phyloP scores from a whole-genome alignment of 2,329 filamentous ascomycete species.

The Penicillium sp. region DNA sequence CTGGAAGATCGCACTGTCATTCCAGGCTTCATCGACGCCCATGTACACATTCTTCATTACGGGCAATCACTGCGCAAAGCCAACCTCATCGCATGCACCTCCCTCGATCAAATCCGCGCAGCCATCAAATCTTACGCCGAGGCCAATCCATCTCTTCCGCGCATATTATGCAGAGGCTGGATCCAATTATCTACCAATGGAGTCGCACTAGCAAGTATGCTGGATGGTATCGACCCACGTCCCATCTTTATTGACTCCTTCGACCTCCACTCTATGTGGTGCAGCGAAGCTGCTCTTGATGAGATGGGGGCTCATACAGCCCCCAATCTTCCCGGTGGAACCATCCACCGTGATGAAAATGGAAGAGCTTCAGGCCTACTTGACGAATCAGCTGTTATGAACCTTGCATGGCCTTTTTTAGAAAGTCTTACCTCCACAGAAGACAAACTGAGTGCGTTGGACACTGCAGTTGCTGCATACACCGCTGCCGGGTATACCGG shows the following conservation, averaged over 20 bases:
- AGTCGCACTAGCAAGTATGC: slow-evolving; percentile 46
- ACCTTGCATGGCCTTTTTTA: slow-evolving; percentile 50
- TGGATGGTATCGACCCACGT: slow-evolving; percentile 50
- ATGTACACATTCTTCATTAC: slow-evolving; percentile 54
- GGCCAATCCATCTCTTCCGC: slow-evolving; percentile 40
- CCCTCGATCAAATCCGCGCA: slow-evolving; percentile 46
- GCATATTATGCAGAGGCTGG: slow-evolving; percentile 51
- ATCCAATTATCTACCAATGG: slow-evolving; percentile 51
- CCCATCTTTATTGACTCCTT: slow-evolving; percentile 53
- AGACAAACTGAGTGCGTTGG: slow-evolving; percentile 45
- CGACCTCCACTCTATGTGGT: slow-evolving; percentile 55
- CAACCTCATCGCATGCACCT: slow-evolving; percentile 44
- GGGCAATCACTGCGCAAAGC: slow-evolving; percentile 50
- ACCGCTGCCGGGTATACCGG: slow-evolving; percentile 50
- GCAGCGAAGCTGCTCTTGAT: slow-evolving; percentile 48
- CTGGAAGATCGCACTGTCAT: slow-evolving; percentile 42
- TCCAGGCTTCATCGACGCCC: slow-evolving; percentile 52
- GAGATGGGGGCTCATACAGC: slow-evolving; percentile 47
- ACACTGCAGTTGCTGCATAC: slow-evolving; percentile 45
- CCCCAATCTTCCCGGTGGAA: slow-evolving; percentile 48
- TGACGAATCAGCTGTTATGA: slow-evolving; percentile 48
- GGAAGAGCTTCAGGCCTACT: slow-evolving; percentile 49
- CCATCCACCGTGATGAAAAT: slow-evolving; percentile 47
- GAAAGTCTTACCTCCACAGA: slow-evolving; percentile 44
- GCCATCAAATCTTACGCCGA: slow-evolving; percentile 45